Percentiles rank a stretch among this genome's conserved stretches.
phyloP scores from a whole-genome alignment of 495 filamentous ascomycete species.

The Physcia stellaris region DNA sequence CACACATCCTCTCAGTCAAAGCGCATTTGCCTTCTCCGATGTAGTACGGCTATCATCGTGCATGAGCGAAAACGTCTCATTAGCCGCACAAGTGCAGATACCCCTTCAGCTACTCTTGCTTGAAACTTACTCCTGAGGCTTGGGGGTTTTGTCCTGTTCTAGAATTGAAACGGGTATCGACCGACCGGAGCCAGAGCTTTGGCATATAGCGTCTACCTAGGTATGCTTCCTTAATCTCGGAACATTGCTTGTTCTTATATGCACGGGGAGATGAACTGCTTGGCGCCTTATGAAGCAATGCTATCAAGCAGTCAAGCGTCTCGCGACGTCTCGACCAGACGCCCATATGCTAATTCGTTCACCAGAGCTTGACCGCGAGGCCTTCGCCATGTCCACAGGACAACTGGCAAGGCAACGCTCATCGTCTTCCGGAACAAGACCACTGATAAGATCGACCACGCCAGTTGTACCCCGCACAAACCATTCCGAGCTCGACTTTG shows the following conservation, averaged over 20 bases:
- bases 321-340: neutral
- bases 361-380: slow-evolving; percentile 10
- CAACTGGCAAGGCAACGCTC: slow-evolving; percentile 45
- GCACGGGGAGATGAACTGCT: neutral
- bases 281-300: slow-evolving; percentile 3
- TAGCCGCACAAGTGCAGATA: too few relatives aligned
- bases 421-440: slow-evolving; percentile 39
- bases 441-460: slow-evolving; percentile 30
- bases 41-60: too few relatives aligned
- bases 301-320: slow-evolving; percentile 3
- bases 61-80: too few relatives aligned
- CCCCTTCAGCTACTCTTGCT: too few relatives aligned
- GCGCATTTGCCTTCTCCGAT: too few relatives aligned
- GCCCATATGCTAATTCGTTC: too few relatives aligned
- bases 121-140: too few relatives aligned
- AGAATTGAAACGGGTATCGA: too few relatives aligned
- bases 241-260: neutral
- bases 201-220: neutral
- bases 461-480: slow-evolving; percentile 38
- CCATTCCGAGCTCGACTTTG: slow-evolving; percentile 45
- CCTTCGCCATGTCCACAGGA: slow-evolving; percentile 33
- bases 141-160: too few relatives aligned
- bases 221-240: neutral
- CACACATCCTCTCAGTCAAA: too few relatives aligned
- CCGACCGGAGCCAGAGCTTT: neutral